Conservation (phyloP, 345 rosid genomes). For the Linum usitatissimum region DNA sequence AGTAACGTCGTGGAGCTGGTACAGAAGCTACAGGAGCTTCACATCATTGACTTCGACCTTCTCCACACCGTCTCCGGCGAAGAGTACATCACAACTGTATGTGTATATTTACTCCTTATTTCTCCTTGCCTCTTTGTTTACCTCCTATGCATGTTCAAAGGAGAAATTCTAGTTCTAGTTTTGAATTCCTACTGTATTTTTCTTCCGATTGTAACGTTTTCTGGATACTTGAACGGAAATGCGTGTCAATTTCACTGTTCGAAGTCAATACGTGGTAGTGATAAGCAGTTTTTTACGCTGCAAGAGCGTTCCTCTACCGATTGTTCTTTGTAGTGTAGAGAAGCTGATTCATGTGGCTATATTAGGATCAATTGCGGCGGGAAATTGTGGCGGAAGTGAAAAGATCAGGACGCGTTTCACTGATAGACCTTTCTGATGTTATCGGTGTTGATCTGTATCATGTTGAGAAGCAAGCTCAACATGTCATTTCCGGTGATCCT, state of each 20-base stretch:
- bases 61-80: constrained; percentile 95
- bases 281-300: neutral
- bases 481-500: constrained; percentile 40
- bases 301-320: neutral
- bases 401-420: constrained; percentile 68
- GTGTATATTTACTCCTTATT: neutral
- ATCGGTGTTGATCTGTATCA: constrained; percentile 83
- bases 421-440: constrained; percentile 77
- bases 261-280: neutral
- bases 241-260: neutral
- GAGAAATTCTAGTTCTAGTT: neutral
- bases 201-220: no score
- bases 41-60: constrained; percentile 87
- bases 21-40: constrained; percentile 88
- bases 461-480: constrained; percentile 86
- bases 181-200: no score
- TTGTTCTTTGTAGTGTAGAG: neutral
- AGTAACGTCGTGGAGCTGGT: constrained; percentile 94
- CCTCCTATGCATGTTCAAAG: neutral
- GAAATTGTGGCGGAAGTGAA: constrained; percentile 53
- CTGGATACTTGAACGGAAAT: no score
- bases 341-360: constrained; percentile 1
- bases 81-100: constrained; percentile 85
- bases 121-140: constrained; percentile 2
- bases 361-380: constrained; percentile 73